Conservation (phyloP, 805 yeast species). For the Hanseniaspora vineae region DNA sequence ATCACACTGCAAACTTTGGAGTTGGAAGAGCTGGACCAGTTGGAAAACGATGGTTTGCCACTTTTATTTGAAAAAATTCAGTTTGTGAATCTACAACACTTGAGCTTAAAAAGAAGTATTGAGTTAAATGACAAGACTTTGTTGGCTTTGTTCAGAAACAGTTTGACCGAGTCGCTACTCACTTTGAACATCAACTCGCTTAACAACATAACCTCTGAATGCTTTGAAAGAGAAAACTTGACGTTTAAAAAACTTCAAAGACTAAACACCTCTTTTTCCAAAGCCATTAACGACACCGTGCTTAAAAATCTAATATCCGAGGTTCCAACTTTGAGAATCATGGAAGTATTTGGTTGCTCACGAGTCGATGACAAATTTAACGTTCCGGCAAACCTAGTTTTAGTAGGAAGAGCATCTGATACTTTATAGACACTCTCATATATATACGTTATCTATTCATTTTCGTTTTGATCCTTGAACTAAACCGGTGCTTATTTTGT, state of each 20-base stretch:
- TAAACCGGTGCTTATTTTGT: too few relatives aligned
- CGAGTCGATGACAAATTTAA: constrained; percentile 45
- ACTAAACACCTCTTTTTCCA: constrained; percentile 68
- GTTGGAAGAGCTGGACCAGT: constrained; percentile 42
- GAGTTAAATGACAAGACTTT: constrained; percentile 53
- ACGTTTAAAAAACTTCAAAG: constrained; percentile 45
- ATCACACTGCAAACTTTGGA: constrained; percentile 41
- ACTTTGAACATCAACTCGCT: constrained; percentile 66
- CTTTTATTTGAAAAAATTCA: constrained; percentile 37
- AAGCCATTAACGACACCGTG: constrained; percentile 58
- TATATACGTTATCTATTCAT: not conserved
- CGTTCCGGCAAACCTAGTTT: constrained; percentile 39
- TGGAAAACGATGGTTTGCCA: constrained; percentile 57
- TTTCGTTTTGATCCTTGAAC: not conserved
- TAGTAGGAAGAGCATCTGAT: constrained; percentile 69
- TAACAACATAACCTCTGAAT: constrained; percentile 36
- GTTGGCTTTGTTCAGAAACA: constrained; percentile 46
- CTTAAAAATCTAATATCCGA: constrained; percentile 43
- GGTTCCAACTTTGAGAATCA: constrained; percentile 47
- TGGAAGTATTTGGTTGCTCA: constrained; percentile 77
- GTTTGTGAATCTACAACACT: constrained; percentile 44
- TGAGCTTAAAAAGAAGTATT: constrained; percentile 54
- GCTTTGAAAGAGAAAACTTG: constrained; percentile 34
- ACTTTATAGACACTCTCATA: constrained; percentile 24
- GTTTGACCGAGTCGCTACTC: constrained; percentile 44